Conservation (phyloP, 495 filamentous ascomycete species). For the Hypoxylon lienhwacheense region DNA sequence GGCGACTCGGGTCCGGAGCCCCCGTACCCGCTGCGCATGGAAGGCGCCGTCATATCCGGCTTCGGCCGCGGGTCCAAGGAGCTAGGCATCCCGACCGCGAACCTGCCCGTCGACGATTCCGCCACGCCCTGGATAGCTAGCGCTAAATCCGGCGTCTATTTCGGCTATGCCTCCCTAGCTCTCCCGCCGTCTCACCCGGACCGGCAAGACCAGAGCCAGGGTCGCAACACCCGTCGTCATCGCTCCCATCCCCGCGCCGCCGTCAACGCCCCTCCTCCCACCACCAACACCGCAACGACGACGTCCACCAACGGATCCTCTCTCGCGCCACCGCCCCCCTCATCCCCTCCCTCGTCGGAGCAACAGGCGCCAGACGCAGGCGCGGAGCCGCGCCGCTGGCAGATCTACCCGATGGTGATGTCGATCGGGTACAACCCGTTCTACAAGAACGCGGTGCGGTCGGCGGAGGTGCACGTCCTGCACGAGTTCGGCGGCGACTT, state of each 20-base stretch:
- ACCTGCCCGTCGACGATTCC: conserved; percentile 80
- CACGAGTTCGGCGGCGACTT: conserved; percentile 74
- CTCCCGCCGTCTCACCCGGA: conserved; percentile 52
- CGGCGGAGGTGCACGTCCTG: conserved; percentile 91
- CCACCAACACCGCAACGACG: conserved; percentile 1
- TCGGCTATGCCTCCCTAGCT: conserved; percentile 75
- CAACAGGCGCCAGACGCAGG: background rate
- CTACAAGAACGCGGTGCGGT: conserved; percentile 82
- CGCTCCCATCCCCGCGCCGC: conserved; percentile 23
- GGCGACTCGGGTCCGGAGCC: conserved; percentile 66
- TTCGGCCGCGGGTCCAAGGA: conserved; percentile 94
- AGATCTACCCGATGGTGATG: conserved; percentile 85
- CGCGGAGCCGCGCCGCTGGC: conserved; percentile 26
- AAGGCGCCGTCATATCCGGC: conserved; percentile 83
- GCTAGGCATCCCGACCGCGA: conserved; percentile 95
- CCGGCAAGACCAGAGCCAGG: background rate
- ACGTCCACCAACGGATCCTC: background rate
- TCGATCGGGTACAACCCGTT: conserved; percentile 95
- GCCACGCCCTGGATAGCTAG: conserved; percentile 67
- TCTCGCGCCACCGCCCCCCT: background rate
- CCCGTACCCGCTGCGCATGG: conserved; percentile 80
- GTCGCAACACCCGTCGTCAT: background rate
- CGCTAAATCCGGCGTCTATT: conserved; percentile 82
- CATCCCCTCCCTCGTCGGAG: background rate
- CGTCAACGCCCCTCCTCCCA: conserved; percentile 1